phyloP scores from a whole-genome alignment of 2,329 filamentous ascomycete genomes.

The Hypoxylon sp. region DNA sequence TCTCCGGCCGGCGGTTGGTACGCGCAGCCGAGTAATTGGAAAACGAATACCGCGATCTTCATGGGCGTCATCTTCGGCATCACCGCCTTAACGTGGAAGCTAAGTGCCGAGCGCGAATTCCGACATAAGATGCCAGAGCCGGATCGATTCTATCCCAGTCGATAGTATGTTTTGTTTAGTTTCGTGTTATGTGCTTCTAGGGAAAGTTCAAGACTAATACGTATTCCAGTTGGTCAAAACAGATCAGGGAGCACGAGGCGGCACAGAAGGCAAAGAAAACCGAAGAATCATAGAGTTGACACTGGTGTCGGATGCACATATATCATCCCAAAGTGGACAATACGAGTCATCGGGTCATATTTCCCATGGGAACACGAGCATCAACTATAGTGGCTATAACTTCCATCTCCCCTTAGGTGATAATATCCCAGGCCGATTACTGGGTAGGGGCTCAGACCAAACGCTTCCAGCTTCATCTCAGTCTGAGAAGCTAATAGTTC shows the following conservation, averaged over 20 bases:
- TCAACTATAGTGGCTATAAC: background rate
- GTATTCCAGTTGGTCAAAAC: constrained; percentile 58
- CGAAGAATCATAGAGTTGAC: constrained; percentile 46
- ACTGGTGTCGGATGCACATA: constrained; percentile 42
- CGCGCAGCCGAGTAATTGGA: constrained; percentile 94
- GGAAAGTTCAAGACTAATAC: constrained; percentile 19
- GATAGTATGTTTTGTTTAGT: constrained; percentile 77
- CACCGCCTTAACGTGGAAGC: constrained; percentile 73
- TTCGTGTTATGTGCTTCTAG: background rate
- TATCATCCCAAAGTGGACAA: constrained; percentile 40
- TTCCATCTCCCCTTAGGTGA: background rate
- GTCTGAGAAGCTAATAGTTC: background rate
- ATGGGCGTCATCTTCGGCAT: constrained; percentile 77
- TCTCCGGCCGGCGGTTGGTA: constrained; percentile 99
- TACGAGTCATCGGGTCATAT: constrained; percentile 20
- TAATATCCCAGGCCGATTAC: background rate
- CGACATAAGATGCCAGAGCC: constrained; percentile 83
- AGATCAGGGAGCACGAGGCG: constrained; percentile 61
- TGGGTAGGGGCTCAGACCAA: background rate
- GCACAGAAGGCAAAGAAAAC: constrained; percentile 52
- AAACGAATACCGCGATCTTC: constrained; percentile 86
- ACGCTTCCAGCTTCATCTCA: background rate
- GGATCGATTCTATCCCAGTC: constrained; percentile 84
- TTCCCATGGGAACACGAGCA: background rate
- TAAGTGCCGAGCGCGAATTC: constrained; percentile 80